A percentile compares a stretch with the other conserved stretches of the same genome.
Evolutionary conservation across 768 basidiomycete species (phyloP).

Genomic region (Pisolithus albus): DNA sequence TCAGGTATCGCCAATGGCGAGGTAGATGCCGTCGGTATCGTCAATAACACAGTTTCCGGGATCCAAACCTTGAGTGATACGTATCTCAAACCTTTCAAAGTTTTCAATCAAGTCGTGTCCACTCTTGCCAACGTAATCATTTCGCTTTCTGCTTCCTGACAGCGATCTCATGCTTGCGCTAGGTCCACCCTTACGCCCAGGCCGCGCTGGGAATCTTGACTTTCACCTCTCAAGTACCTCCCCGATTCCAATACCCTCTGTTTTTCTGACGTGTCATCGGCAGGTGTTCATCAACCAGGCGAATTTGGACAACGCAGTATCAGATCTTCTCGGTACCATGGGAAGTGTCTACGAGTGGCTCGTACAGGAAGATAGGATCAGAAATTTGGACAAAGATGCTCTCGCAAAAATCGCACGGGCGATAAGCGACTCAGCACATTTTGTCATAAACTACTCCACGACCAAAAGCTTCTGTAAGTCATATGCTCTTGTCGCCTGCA

Average conservation of each 20-base stretch:
- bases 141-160: too few relatives aligned
- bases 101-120: too few relatives aligned
- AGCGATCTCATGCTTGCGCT: too few relatives aligned
- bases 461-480: neutral
- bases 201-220: neutral
- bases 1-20: too few relatives aligned
- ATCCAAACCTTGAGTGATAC: too few relatives aligned
- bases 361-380: neutral
- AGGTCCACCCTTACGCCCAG: neutral
- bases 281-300: neutral
- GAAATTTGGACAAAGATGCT: neutral
- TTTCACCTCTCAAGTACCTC: neutral
- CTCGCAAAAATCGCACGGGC: neutral
- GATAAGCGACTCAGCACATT: neutral
- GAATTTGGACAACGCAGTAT: neutral
- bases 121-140: too few relatives aligned
- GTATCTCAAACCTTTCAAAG: too few relatives aligned
- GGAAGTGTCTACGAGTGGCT: neutral
- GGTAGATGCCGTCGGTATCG: too few relatives aligned
- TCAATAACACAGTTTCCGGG: too few relatives aligned
- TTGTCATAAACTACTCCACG: neutral
- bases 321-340: neutral
- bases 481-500: neutral
- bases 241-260: neutral
- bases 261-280: neutral